Conservation (phyloP, 345 rosid genomes). For the Salix viminalis region DNA sequence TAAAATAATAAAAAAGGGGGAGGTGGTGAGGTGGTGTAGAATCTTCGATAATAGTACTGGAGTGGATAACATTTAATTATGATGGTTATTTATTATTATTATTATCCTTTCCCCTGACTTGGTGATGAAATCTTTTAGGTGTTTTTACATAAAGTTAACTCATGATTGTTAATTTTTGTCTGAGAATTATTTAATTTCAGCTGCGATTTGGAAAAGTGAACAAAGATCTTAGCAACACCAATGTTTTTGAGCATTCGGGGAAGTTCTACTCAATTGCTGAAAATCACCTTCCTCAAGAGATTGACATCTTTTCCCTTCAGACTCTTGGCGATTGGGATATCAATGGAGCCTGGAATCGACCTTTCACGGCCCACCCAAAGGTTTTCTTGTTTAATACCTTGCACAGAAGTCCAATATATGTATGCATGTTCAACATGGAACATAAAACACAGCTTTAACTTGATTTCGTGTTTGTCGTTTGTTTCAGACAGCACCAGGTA, state of each 20-base stretch:
- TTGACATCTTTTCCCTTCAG: conserved; percentile 25
- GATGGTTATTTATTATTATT: too few species aligned
- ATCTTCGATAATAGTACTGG: too few species aligned
- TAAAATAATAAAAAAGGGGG: too few species aligned
- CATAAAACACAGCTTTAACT: neutral
- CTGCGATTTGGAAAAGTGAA: conserved; percentile 26
- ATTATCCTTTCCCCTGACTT: too few species aligned
- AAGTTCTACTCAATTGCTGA: conserved; percentile 31
- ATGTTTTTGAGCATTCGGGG: conserved; percentile 29
- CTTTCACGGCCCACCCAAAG: conserved; percentile 43
- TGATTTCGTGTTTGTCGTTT: neutral
- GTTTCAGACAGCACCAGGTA: conserved; percentile 38
- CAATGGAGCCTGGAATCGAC: conserved; percentile 34
- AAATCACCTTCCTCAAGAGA: conserved; percentile 28
- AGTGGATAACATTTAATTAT: too few species aligned
- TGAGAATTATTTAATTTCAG: conserved; percentile 15
- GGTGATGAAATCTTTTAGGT: too few species aligned
- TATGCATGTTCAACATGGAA: neutral
- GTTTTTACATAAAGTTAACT: too few species aligned
- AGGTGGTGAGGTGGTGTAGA: too few species aligned
- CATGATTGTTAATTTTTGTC: too few species aligned
- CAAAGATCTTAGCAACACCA: conserved; percentile 21
- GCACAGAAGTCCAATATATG: neutral
- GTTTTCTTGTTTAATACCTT: conserved; percentile 4
- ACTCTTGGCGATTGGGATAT: conserved; percentile 31